Conservation (phyloP, 164 flowering plant genomes). For the Paratinospora sagittata region DNA sequence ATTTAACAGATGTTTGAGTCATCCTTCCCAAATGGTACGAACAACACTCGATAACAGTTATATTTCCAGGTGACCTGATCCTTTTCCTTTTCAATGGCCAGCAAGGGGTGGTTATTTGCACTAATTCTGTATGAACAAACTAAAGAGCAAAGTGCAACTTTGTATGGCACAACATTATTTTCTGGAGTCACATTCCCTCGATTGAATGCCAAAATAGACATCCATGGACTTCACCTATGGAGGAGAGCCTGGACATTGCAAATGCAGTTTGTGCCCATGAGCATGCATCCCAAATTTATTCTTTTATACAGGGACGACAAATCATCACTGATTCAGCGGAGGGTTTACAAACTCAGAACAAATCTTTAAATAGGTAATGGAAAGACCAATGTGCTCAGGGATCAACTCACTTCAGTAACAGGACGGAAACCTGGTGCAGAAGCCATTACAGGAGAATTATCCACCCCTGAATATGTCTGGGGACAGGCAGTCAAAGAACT, state of each 20-base stretch:
- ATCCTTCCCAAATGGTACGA: background rate
- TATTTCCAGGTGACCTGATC: too few relatives aligned
- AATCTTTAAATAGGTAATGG: background rate
- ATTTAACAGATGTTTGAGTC: background rate
- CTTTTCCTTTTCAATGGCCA: too few relatives aligned
- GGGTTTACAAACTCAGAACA: background rate
- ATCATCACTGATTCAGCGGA: background rate
- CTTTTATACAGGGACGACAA: background rate
- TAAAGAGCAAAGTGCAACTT: too few relatives aligned
- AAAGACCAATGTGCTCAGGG: background rate
- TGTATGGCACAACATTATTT: too few relatives aligned
- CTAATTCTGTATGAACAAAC: too few relatives aligned
- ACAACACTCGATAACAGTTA: too few relatives aligned
- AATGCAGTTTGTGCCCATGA: background rate
- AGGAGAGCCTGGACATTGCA: background rate
- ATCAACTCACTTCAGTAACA: slow-evolving; percentile 34
- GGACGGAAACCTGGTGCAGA: slow-evolving; percentile 47
- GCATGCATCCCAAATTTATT: background rate
- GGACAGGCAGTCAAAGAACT: slow-evolving; percentile 8
- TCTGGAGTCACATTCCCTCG: too few relatives aligned
- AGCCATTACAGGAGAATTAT: slow-evolving; percentile 46
- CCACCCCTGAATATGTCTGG: slow-evolving; percentile 55
- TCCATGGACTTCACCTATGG: background rate
- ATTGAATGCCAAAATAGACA: background rate
- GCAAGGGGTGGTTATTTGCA: too few relatives aligned